phyloP scores from a whole-genome alignment of 2,329 filamentous ascomycete species.

The Ascochyta rabiei region DNA sequence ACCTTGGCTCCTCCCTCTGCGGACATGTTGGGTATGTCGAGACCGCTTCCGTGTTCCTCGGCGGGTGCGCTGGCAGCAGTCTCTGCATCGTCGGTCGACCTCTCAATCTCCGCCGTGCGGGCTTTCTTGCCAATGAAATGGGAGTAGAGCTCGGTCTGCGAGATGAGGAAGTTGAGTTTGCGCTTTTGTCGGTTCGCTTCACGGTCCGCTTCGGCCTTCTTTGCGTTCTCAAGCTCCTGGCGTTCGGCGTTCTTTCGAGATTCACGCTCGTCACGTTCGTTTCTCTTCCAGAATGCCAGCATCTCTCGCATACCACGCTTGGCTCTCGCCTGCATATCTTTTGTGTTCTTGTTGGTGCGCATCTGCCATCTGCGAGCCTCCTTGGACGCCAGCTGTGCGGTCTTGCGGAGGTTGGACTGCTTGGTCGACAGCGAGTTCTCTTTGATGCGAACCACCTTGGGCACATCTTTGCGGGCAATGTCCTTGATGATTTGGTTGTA shows the following conservation, averaged over 20 bases:
- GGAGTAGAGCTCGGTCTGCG: constrained; percentile 97
- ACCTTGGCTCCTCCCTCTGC: constrained; percentile 70
- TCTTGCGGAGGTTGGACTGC: constrained; percentile 96
- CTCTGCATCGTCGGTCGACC: constrained; percentile 78
- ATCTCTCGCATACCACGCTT: constrained; percentile 99
- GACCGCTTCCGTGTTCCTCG: constrained; percentile 49
- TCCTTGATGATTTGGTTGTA: constrained; percentile 98
- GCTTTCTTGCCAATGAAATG: constrained; percentile 99
- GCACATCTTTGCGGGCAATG: constrained; percentile 89
- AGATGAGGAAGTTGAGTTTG: constrained; percentile 99
- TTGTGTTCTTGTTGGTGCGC: constrained; percentile 97
- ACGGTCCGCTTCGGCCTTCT: constrained; percentile 94
- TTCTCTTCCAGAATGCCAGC: constrained; percentile 99
- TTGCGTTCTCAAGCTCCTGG: constrained; percentile 94
- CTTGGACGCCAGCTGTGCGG: constrained; percentile 93
- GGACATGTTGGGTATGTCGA: constrained; percentile 56
- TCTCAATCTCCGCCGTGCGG: constrained; percentile 93
- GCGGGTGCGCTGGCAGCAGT: constrained; percentile 52
- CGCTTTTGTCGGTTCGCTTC: constrained; percentile 97
- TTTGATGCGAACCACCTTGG: constrained; percentile 89
- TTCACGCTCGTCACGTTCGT: constrained; percentile 96
- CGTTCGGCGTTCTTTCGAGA: constrained; percentile 91
- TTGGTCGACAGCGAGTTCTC: constrained; percentile 84
- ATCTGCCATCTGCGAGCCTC: constrained; percentile 97
- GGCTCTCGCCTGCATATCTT: constrained; percentile 93